A percentile compares a stretch with the other conserved stretches of the same genome.
Evolutionary conservation across 768 basidiomycete genomes (phyloP).

Genomic region (Pulveroboletus sp.): DNA sequence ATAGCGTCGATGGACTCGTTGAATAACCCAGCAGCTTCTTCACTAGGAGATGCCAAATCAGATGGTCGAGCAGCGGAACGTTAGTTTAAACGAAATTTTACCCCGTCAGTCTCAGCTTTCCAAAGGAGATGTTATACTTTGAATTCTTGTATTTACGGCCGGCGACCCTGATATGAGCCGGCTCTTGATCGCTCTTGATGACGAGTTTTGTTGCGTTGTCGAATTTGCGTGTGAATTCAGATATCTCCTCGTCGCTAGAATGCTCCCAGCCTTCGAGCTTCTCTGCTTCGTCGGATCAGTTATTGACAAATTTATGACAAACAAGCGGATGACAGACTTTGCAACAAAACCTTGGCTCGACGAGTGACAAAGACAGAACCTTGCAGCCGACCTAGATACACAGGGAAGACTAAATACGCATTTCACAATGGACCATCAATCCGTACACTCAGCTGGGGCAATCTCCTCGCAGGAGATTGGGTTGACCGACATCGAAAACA

Average conservation of each 20-base stretch:
- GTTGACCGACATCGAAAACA: constrained; percentile 25
- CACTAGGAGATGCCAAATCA: neutral
- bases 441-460: constrained; percentile 26
- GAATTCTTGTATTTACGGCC: neutral
- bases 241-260: neutral
- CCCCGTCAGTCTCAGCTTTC: constrained; percentile 1
- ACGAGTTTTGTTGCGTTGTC: constrained; percentile 1
- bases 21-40: constrained; percentile 10
- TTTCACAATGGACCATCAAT: neutral
- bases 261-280: neutral
- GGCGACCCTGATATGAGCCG: constrained; percentile 8
- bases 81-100: neutral
- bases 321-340: constrained; percentile 27
- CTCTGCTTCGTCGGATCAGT: neutral
- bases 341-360: constrained; percentile 34
- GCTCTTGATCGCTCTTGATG: constrained; percentile 8
- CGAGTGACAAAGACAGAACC: constrained; percentile 48
- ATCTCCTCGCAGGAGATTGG: constrained; percentile 32
- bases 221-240: neutral
- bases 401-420: neutral
- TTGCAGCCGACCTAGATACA: constrained; percentile 37
- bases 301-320: neutral
- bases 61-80: neutral
- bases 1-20: constrained; percentile 8
- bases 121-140: neutral